These are phyloP conservation scores for Pseudozyma pruni DNA, from an alignment of 1,284 basidiomycete genomes.

Conservation along the genomic window DNA sequence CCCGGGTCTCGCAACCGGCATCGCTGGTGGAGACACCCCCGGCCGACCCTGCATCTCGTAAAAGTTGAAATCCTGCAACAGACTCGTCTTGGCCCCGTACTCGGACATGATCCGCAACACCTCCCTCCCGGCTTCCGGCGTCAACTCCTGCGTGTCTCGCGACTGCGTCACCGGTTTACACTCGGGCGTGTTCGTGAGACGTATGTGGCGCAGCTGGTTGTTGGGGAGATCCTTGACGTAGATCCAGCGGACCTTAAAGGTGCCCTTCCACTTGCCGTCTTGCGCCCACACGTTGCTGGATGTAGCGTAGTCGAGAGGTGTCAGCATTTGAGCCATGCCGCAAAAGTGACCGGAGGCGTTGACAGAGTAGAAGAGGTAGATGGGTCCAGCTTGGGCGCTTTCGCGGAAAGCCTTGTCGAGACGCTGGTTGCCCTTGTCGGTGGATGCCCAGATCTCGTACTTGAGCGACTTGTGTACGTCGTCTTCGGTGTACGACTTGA, in stretches of 20 bases:
- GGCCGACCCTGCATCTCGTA: conserved; percentile 52
- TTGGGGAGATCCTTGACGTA: conserved; percentile 67
- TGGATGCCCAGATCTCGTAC: conserved; percentile 66
- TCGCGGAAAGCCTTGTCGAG: conserved; percentile 60
- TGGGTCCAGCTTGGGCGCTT: conserved; percentile 42
- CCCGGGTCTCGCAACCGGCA: neutral
- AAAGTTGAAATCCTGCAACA: conserved; percentile 55
- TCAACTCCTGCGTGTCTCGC: conserved; percentile 66
- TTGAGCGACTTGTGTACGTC: conserved; percentile 65
- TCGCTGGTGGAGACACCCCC: too few species aligned
- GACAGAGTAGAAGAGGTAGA: conserved; percentile 67
- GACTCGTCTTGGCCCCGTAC: conserved; percentile 46
- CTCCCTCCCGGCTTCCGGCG: conserved; percentile 50
- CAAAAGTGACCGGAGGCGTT: conserved; percentile 67
- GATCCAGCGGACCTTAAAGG: conserved; percentile 65
- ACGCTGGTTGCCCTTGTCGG: conserved; percentile 66
- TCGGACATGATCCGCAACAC: conserved; percentile 60
- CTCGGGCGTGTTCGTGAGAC: conserved; percentile 59
- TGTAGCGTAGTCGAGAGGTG: conserved; percentile 62
- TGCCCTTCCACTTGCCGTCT: conserved; percentile 66
- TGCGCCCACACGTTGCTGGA: conserved; percentile 65
- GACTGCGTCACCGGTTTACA: conserved; percentile 65
- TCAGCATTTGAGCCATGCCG: conserved; percentile 66
- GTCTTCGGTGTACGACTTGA: conserved; percentile 67
- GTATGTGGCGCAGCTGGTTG: conserved; percentile 59